Conservation (phyloP, 106 monocot species). For the Amphibolis antarctica region DNA sequence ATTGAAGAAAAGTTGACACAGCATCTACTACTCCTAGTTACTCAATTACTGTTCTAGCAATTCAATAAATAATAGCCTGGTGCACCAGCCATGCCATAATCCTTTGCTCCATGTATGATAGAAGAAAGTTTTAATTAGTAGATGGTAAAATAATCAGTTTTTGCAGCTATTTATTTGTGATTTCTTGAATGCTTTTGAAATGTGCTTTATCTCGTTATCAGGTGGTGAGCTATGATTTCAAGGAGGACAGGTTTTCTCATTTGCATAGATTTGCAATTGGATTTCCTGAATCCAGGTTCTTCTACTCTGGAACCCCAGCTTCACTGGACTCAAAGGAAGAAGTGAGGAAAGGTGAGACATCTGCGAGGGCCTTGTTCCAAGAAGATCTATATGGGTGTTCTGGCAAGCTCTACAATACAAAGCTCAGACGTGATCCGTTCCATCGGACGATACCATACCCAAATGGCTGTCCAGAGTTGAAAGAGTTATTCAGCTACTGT, state of each 20-base stretch:
- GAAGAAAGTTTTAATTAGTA: too few relatives aligned
- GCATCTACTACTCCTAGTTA: too few relatives aligned
- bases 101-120: too few relatives aligned
- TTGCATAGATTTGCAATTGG: conserved; percentile 70
- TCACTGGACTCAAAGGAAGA: neutral
- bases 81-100: too few relatives aligned
- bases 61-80: too few relatives aligned
- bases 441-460: conserved; percentile 76
- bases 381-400: conserved; percentile 80
- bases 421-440: conserved; percentile 79
- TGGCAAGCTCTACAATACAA: conserved; percentile 29
- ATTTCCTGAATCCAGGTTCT: conserved; percentile 74
- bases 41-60: too few relatives aligned
- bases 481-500: conserved; percentile 70
- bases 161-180: too few relatives aligned
- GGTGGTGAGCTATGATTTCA: conserved; percentile 99
- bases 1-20: too few relatives aligned
- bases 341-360: conserved; percentile 22
- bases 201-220: conserved; percentile 7
- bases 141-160: neutral
- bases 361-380: conserved; percentile 62
- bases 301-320: conserved; percentile 49
- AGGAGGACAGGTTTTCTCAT: conserved; percentile 71
- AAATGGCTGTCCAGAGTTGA: conserved; percentile 76
- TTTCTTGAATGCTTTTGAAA: neutral